Evolutionary conservation across 2,329 filamentous ascomycete genomes (phyloP), one percentile per base, ranked within the genome.

Genomic region (Colletotrichum sansevieriae): DNA sequence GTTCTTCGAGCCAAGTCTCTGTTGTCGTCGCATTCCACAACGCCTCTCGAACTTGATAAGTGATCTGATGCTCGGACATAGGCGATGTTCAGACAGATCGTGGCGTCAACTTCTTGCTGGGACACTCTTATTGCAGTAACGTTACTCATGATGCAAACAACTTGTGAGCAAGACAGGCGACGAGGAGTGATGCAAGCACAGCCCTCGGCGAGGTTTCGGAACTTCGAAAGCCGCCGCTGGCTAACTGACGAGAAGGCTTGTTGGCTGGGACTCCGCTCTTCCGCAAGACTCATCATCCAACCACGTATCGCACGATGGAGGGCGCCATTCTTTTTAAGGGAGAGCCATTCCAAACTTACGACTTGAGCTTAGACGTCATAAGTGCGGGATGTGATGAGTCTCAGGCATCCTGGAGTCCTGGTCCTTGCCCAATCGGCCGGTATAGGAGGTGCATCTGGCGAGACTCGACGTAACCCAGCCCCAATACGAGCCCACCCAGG

Each of bases 401-500:
- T 35, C 49, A 18, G 22, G 49, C 49, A 29, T 15, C n/a, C 13
- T 29, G 33, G 47, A 22, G 47, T 33, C 25, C 18, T 8, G 49
- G 3, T n/a, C 55, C 43, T 43, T 33, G 55, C 49, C 66, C 66
- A 69, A 69, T 61, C 51, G 43, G 20, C 56, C 49, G 62, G 55
- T 37, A 49, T n/a, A 35, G 25, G 25, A 51, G 35, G 41, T 37
- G 49, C 18, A 18, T 41, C 22, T 43, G 29, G 44, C 39, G 8
- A 69, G 55, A 35, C 56, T 55, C 35, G 62, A 63, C 41, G 59
- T 18, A 49, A 65, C 41, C 41, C 8, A 22, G 33, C 43, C 66
- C 55, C 55, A 44, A 65, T 52, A 46, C 25, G 18, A n/a, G 29
- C 41, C 43, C 41, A 49, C 49, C 35, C 35, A 20, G 18, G 15